Conservation (phyloP, 768 basidiomycete genomes). For the Tephrocybe sp. region DNA sequence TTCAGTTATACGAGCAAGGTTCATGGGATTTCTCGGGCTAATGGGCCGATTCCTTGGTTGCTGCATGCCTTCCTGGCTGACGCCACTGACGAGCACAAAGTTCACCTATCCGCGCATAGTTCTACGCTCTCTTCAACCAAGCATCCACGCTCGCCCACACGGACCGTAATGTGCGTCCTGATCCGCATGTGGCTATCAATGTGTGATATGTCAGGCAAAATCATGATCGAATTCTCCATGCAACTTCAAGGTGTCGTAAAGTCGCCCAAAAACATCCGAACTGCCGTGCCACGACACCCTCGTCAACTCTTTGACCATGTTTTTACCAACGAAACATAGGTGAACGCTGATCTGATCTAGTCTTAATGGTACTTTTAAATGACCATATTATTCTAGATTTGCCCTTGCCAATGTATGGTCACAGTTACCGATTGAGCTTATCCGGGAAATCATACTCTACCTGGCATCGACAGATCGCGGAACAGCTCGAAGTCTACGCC, state of each 20-base stretch:
- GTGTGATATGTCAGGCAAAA: no score
- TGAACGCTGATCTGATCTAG: background rate
- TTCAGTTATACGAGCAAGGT: background rate
- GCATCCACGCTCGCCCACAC: no score
- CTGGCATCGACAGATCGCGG: slow-evolving; percentile 23
- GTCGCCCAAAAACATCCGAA: no score
- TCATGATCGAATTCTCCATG: no score
- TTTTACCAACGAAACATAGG: background rate
- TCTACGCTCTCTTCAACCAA: no score
- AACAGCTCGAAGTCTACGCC: slow-evolving; percentile 28
- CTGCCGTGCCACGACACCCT: no score
- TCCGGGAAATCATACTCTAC: slow-evolving; percentile 31
- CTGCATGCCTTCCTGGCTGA: background rate
- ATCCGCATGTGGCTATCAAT: no score
- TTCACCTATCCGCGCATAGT: no score
- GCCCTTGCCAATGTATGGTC: slow-evolving; percentile 28
- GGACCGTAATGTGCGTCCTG: no score
- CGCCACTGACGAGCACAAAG: background rate
- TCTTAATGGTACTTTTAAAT: background rate
- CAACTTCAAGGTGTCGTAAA: no score
- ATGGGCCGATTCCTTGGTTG: background rate
- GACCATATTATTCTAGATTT: slow-evolving; percentile 6
- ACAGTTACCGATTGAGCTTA: slow-evolving; percentile 31
- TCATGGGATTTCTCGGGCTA: background rate
- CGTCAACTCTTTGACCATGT: no score